Base-by-base conservation (phyloP, 306 rosid species). In the Arachis stenosperma region DNA sequence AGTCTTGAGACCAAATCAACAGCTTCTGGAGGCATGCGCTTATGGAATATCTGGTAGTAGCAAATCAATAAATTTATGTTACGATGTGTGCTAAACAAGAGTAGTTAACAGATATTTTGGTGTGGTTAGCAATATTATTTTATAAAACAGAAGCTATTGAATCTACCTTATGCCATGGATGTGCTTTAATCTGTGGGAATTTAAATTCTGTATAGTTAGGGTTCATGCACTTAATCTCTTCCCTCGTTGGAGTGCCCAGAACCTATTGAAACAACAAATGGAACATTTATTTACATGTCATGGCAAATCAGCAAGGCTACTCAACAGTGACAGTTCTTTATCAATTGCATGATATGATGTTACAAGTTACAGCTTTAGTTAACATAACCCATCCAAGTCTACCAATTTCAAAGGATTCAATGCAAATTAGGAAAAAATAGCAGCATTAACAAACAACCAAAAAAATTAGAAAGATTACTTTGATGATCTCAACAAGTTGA, bases 11-110 rank as follows among this genome's bases (percentile, higher is more conserved):
- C 97, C 69, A 92, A 84, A 84, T 92, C 97, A 78, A 92, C 97
- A 58, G 97, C 97, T 79, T 92, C 97, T 33, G 96, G 96, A 50
- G 97, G 97, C 97, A 92, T 89, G 46, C 97, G 93, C 80, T 88
- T 92, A 82, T 89, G 90, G 80, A 92, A 92, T 66, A 92, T 92
- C 97, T 92, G 29, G 82, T 7, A 29, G 46, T 22, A 54, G 41
- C 36, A 48, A 63, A 72, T 66, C 6, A 73, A 61, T 65, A 58
- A 42, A 65, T 70, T 61, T 63, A 15, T 55, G 12, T 78, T 30
- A 70, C 27, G 40, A 11, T 42, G 10, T 56, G 59, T 43, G 29
- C n/a, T n/a, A 11, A 40, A 8, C 42, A 5, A 15, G 12, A 40
- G 55, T 17, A 17, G 52, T 53, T 9, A 69, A 42, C 57, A 44